phyloP scores from a whole-genome alignment of 176 grass and related monocot species.

The Zea luxurians region DNA sequence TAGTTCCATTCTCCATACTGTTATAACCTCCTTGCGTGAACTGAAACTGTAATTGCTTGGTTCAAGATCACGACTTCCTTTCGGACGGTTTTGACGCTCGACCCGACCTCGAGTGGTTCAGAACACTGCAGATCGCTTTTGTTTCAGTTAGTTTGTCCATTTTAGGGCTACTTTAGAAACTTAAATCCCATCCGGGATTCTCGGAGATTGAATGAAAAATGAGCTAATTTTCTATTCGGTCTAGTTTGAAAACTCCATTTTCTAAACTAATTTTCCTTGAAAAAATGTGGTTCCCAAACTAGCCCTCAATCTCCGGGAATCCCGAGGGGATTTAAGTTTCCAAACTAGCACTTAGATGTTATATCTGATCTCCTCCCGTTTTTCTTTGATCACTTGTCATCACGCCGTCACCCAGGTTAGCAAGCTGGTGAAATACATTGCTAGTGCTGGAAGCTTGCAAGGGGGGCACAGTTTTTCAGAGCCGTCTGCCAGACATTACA shows the following conservation, averaged over 20 bases:
- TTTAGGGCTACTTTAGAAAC: too few species aligned
- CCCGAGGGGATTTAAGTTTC: too few species aligned
- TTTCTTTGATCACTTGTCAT: neutral
- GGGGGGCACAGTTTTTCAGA: slow-evolving; percentile 31
- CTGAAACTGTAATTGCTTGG: neutral
- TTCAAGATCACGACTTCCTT: neutral
- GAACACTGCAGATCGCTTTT: neutral
- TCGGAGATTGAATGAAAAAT: too few species aligned
- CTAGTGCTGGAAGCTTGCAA: slow-evolving; percentile 37
- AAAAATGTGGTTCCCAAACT: too few species aligned
- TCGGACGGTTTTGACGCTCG: neutral
- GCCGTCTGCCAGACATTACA: slow-evolving; percentile 55
- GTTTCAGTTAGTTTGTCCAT: neutral
- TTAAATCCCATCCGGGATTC: too few species aligned
- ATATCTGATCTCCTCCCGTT: neutral
- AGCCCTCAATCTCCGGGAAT: too few species aligned
- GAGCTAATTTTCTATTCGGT: too few species aligned
- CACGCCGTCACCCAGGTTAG: slow-evolving; percentile 33
- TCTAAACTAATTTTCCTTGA: too few species aligned
- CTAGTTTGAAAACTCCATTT: too few species aligned
- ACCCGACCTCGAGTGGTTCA: neutral
- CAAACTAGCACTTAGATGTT: too few species aligned
- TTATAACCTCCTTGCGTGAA: neutral
- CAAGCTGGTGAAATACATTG: slow-evolving; percentile 44
- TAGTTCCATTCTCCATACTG: neutral